Base-by-base conservation (phyloP, 768 basidiomycete species). In the Pisolithus marmoratus region DNA sequence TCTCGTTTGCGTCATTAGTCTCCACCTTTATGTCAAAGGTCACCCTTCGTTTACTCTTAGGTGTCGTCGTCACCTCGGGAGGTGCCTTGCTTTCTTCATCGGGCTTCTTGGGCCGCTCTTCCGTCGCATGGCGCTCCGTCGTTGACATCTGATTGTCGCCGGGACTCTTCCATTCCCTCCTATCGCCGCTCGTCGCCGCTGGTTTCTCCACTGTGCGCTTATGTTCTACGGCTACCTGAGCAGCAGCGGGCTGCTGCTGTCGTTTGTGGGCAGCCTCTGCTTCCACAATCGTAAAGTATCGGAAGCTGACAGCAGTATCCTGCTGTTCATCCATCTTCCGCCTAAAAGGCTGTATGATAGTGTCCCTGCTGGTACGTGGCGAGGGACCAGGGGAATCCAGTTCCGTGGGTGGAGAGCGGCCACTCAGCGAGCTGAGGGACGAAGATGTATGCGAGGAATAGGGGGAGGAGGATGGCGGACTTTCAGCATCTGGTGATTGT, bases 11-110 rank as follows among this genome's bases (percentile, higher is more conserved):
- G 24, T 65, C 65, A 27, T 75, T 71, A 54, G 77, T 76, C 37
- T 74, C 80, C 20, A 82, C 78, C 61, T 83, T 72, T 46, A 85
- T 78, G 56, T 89, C 79, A 59, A 90, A 90, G 8, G 84, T 87
- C 27, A 90, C 84, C 64, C 82, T 86, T 54, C 81, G 74, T 65
- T 83, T 87, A 46, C 74, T 70, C 72, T 72, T 85, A 72, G 62
- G 51, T 49, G 63, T 53, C 70, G 67, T 59, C 60, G 64, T 59
- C 60, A 64, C 52, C 58, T 65, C 52, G 65, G 43, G 24, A 15
- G 69, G 49, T 44, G 61, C 48, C 56, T 59, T 51, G 51, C n/a
- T 56, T 23, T 17, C 26, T 57, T 65, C 40, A 56, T 58, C 61
- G 42, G 51, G 22, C 38, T 56, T 57, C 60, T 57, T 50, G 51